Percentiles rank a stretch among this genome's conserved stretches.
Conservation (phyloP, 192 early-diverging fungal species). For the Hyaloraphidium curvatum region DNA sequence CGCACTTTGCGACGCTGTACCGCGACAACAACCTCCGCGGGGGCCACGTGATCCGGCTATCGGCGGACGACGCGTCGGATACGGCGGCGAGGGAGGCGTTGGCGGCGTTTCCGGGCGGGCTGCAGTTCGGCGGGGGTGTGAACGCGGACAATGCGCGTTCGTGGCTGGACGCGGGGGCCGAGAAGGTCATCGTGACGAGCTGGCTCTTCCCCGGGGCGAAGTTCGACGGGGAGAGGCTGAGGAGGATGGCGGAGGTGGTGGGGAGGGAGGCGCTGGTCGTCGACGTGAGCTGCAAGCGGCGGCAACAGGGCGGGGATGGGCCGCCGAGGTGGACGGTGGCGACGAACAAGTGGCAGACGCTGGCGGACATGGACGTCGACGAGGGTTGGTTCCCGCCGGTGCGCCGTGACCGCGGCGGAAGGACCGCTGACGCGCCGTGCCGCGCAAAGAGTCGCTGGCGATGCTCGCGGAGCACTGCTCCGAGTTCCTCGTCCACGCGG, state of each 20-base stretch:
- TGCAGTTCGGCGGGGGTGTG: slow-evolving; percentile 95
- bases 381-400: slow-evolving; percentile 23
- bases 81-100: slow-evolving; percentile 68
- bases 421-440: background rate
- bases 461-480: slow-evolving; percentile 11
- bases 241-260: slow-evolving; percentile 20
- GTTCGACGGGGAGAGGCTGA: slow-evolving; percentile 49
- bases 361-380: slow-evolving; percentile 70
- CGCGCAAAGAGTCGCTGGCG: background rate
- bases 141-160: slow-evolving; percentile 59
- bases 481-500: slow-evolving; percentile 94
- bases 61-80: slow-evolving; percentile 50
- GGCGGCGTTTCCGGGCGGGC: slow-evolving; percentile 56
- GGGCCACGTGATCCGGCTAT: slow-evolving; percentile 92
- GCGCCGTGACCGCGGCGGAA: background rate
- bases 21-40: slow-evolving; percentile 44
- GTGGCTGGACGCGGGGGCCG: slow-evolving; percentile 74
- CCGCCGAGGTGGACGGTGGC: slow-evolving; percentile 75
- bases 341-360: slow-evolving; percentile 96
- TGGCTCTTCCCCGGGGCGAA: slow-evolving; percentile 71
- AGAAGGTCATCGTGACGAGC: slow-evolving; percentile 92
- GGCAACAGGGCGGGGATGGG: slow-evolving; percentile 26
- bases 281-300: slow-evolving; percentile 41
- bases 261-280: slow-evolving; percentile 57
- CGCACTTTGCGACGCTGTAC: slow-evolving; percentile 73